Percentiles rank a stretch among this genome's conserved stretches.
Evolutionary conservation across 2,329 filamentous ascomycete species (phyloP).

Genomic region (Lachnellula subtilissima): DNA sequence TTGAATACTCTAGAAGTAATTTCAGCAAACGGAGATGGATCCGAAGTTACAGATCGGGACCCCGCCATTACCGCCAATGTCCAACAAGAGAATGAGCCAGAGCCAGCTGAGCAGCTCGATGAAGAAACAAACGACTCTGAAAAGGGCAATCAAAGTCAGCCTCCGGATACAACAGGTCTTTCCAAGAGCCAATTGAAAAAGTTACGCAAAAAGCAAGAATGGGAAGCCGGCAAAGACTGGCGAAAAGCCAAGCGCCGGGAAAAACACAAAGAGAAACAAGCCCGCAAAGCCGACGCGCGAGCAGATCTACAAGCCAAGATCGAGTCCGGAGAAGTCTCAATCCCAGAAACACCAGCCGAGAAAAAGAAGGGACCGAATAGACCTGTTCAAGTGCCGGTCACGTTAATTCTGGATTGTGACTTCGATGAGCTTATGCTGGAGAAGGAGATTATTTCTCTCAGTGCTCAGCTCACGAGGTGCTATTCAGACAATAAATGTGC

Average conservation of each 20-base stretch:
- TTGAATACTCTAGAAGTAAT: conserved; percentile 13
- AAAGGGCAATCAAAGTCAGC: conserved; percentile 7
- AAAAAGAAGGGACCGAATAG: conserved; percentile 13
- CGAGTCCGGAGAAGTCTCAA: conserved; percentile 26
- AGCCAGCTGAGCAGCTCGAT: not conserved
- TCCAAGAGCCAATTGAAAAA: conserved; percentile 89
- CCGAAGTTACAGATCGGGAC: not conserved
- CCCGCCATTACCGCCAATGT: not conserved
- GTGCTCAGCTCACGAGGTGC: conserved; percentile 75
- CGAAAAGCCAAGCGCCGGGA: conserved; percentile 50
- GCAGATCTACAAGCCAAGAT: conserved; percentile 40
- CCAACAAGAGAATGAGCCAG: conserved; percentile 2
- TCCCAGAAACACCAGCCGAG: conserved; percentile 5
- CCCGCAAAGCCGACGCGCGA: conserved; percentile 43
- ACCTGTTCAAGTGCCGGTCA: conserved; percentile 62
- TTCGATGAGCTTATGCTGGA: conserved; percentile 89
- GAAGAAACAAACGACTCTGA: not conserved
- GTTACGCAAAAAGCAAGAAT: conserved; percentile 63
- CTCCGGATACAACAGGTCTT: conserved; percentile 33
- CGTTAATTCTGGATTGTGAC: conserved; percentile 83
- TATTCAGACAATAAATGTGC: conserved; percentile 83
- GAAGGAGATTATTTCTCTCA: conserved; percentile 77
- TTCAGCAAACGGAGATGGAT: not conserved
- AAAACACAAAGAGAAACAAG: conserved; percentile 46
- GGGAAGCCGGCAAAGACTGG: conserved; percentile 66